Percentiles rank a stretch among this genome's conserved stretches.
phyloP scores from a whole-genome alignment of 495 filamentous ascomycete genomes.

The Margaritispora aquatica region DNA sequence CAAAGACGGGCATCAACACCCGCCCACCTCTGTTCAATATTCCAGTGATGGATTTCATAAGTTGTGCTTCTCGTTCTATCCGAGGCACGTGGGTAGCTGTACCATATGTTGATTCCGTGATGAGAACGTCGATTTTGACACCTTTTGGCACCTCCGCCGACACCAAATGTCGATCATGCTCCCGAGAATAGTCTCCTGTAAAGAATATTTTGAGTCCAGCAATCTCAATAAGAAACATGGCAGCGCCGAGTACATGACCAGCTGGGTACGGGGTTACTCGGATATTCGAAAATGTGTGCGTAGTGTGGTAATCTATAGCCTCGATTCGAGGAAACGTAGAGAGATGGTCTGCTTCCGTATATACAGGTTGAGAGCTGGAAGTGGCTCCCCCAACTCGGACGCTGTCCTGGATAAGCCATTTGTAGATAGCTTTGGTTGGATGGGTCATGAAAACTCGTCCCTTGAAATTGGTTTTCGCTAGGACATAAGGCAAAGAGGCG shows the following conservation, averaged over 20 bases:
- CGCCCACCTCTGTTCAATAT: slow-evolving; percentile 87
- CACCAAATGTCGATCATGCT: slow-evolving; percentile 90
- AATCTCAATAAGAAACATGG: slow-evolving; percentile 97
- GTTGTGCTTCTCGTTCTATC: slow-evolving; percentile 78
- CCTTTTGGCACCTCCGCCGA: slow-evolving; percentile 81
- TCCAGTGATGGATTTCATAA: slow-evolving; percentile 91
- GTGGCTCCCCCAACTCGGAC: slow-evolving; percentile 81
- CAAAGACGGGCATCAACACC: slow-evolving; percentile 92
- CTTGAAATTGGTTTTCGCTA: slow-evolving; percentile 95
- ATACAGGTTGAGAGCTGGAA: slow-evolving; percentile 67
- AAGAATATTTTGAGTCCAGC: slow-evolving; percentile 94
- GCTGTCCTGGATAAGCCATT: slow-evolving; percentile 96
- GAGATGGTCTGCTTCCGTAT: slow-evolving; percentile 90
- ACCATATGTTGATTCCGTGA: slow-evolving; percentile 95
- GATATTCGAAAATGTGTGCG: slow-evolving; percentile 92
- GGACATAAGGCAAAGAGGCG: slow-evolving; percentile 89
- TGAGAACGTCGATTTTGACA: slow-evolving; percentile 87
- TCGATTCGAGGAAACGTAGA: slow-evolving; percentile 90
- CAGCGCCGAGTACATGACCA: slow-evolving; percentile 94
- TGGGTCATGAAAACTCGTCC: slow-evolving; percentile 98
- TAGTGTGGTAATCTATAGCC: slow-evolving; percentile 97
- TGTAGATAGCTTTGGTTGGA: slow-evolving; percentile 98
- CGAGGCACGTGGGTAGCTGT: slow-evolving; percentile 87
- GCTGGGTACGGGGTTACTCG: slow-evolving; percentile 95
- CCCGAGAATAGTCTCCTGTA: slow-evolving; percentile 93